phyloP scores from a whole-genome alignment of 2,329 filamentous ascomycete species.

The Arthroderma sp. region DNA sequence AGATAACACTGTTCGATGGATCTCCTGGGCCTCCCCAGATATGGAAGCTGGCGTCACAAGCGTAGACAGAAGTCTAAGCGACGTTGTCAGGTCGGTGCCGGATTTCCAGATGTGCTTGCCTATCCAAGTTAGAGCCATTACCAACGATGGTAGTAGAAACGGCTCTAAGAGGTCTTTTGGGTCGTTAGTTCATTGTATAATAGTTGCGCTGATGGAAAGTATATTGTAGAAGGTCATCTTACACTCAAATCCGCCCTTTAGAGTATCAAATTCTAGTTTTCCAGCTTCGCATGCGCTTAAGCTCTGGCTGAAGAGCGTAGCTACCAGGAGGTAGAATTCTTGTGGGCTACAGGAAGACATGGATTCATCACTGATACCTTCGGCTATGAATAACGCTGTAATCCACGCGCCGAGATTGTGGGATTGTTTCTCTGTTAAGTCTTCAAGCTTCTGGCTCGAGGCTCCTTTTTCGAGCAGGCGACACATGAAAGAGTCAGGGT shows the following conservation, averaged over 20 bases:
- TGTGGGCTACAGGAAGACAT: conserved; percentile 53
- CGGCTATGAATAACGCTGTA: conserved; percentile 49
- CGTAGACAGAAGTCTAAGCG: conserved; percentile 45
- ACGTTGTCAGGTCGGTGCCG: conserved; percentile 38
- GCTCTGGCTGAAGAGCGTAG: conserved; percentile 51
- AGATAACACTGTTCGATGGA: conserved; percentile 48
- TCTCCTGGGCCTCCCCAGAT: conserved; percentile 48
- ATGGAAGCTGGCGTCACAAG: conserved; percentile 46
- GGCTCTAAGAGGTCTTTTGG: conserved; percentile 48
- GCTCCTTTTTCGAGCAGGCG: conserved; percentile 39
- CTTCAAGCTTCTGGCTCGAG: conserved; percentile 38
- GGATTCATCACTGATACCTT: conserved; percentile 52
- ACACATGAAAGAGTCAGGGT: conserved; percentile 44
- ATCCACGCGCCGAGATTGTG: conserved; percentile 50
- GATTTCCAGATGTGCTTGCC: conserved; percentile 44
- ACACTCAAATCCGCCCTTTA: conserved; percentile 53
- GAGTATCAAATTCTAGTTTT: conserved; percentile 44
- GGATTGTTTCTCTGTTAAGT: conserved; percentile 44
- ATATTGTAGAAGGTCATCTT: conserved; percentile 19
- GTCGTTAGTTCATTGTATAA: conserved; percentile 4
- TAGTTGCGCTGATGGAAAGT: background rate
- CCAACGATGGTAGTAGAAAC: conserved; percentile 50
- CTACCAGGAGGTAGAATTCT: conserved; percentile 51
- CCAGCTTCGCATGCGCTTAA: conserved; percentile 45
- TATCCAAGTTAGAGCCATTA: conserved; percentile 49